A percentile compares a stretch with the other conserved stretches of the same genome.
Evolutionary conservation across 2,329 filamentous ascomycete genomes (phyloP).

Genomic region (Chaetoscypha palmicola): DNA sequence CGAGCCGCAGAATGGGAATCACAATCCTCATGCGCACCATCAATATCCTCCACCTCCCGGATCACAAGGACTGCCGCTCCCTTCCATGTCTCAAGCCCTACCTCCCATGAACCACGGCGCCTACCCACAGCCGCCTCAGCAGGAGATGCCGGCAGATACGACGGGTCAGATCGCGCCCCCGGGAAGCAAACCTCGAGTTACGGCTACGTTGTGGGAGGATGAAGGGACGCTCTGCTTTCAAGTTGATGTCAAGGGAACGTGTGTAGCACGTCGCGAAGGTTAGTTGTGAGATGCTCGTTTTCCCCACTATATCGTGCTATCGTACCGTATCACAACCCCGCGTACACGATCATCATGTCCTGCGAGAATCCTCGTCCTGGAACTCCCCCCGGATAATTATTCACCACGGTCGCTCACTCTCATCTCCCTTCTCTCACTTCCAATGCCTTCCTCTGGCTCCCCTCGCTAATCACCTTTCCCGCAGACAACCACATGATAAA

Average conservation of each 20-base stretch:
- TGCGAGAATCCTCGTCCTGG: too few relatives aligned
- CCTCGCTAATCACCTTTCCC: neutral
- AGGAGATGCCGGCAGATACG: constrained; percentile 46
- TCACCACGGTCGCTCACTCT: too few relatives aligned
- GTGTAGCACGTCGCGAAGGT: constrained; percentile 91
- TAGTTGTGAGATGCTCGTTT: constrained; percentile 27
- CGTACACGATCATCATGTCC: constrained; percentile 1
- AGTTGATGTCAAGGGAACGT: constrained; percentile 90
- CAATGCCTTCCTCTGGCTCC: too few relatives aligned
- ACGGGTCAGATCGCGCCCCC: constrained; percentile 85
- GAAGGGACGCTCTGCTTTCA: constrained; percentile 96
- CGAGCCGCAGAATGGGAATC: constrained; percentile 5
- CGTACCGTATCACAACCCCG: neutral
- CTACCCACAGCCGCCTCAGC: constrained; percentile 7
- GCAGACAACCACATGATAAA: constrained; percentile 98
- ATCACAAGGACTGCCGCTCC: constrained; percentile 13
- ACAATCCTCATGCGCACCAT: constrained; percentile 9
- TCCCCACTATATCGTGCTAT: neutral
- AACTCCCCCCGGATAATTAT: too few relatives aligned
- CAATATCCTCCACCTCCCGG: constrained; percentile 12
- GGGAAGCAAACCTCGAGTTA: constrained; percentile 94
- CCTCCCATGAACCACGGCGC: constrained; percentile 4
- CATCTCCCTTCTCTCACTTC: too few relatives aligned
- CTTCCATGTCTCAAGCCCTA: constrained; percentile 17
- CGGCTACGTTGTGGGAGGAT: constrained; percentile 94